A percentile compares a stretch with the other conserved stretches of the same genome.
Conservation (phyloP, 169 alveolate species). For the Cryptosporidium canis region DNA sequence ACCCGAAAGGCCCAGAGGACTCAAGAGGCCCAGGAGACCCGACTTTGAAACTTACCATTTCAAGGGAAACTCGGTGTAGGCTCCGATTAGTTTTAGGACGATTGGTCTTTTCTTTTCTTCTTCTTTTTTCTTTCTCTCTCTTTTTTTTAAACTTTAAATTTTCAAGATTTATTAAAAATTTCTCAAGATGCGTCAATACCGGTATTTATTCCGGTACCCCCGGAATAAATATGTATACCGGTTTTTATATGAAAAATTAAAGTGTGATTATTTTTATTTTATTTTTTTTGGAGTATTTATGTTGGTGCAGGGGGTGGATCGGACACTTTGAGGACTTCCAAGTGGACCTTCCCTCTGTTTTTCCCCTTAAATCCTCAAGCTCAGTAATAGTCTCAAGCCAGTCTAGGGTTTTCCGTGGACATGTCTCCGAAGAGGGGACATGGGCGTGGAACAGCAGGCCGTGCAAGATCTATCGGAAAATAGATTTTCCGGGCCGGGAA, state of each 20-base stretch:
- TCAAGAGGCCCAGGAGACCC: background rate
- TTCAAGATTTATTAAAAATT: too few relatives aligned
- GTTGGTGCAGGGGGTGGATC: too few relatives aligned
- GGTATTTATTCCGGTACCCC: background rate
- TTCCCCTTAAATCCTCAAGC: background rate
- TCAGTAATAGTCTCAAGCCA: too few relatives aligned
- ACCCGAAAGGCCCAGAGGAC: too few relatives aligned
- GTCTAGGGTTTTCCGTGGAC: too few relatives aligned
- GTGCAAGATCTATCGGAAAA: background rate
- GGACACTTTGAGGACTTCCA: too few relatives aligned
- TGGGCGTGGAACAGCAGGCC: background rate
- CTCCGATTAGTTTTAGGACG: too few relatives aligned
- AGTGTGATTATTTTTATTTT: background rate
- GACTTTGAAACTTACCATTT: constrained; percentile 1
- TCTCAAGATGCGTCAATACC: too few relatives aligned
- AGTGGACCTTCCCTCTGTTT: background rate
- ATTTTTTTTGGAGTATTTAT: too few relatives aligned
- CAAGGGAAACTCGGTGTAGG: background rate
- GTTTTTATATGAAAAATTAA: background rate
- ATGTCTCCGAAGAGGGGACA: constrained; percentile 14
- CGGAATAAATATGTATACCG: background rate
- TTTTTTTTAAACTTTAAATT: background rate
- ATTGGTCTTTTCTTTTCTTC: too few relatives aligned
- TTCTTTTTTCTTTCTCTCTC: background rate
- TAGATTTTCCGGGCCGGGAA: background rate